Percentiles rank a stretch among this genome's conserved stretches.
These are phyloP conservation scores for Aspergillus ruber DNA, from an alignment of 2,329 filamentous ascomycete genomes.

Conservation along the genomic window DNA sequence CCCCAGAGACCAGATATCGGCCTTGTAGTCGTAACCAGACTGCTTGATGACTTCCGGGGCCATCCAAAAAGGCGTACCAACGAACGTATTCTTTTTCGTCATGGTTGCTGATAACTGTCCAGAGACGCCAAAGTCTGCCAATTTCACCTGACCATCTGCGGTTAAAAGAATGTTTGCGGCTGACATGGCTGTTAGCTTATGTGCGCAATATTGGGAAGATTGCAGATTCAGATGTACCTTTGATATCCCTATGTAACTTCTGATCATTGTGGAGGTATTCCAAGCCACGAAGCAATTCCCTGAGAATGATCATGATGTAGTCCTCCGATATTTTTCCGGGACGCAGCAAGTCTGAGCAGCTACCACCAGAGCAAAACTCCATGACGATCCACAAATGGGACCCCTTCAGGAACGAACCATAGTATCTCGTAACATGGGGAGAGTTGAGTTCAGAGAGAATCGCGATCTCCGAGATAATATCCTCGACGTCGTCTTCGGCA, in stretches of 20 bases:
- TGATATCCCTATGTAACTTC: conserved; percentile 94
- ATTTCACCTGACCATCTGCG: conserved; percentile 88
- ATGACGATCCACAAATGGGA: conserved; percentile 99
- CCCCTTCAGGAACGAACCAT: conserved; percentile 92
- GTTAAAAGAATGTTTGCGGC: conserved; percentile 89
- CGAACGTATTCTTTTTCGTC: conserved; percentile 99
- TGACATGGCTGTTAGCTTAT: conserved; percentile 31
- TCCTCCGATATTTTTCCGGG: conserved; percentile 86
- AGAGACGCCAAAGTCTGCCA: conserved; percentile 95
- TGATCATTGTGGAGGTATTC: conserved; percentile 93
- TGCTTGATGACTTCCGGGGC: conserved; percentile 98
- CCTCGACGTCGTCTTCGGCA: conserved; percentile 97
- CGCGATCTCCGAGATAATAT: conserved; percentile 98
- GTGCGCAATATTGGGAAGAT: neutral
- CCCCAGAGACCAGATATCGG: conserved; percentile 94
- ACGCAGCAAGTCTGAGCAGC: conserved; percentile 93
- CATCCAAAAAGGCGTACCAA: conserved; percentile 99
- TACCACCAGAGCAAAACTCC: conserved; percentile 97
- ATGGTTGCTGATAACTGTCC: conserved; percentile 94
- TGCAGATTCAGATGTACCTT: conserved; percentile 52
- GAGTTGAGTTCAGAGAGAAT: conserved; percentile 95
- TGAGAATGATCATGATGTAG: conserved; percentile 92
- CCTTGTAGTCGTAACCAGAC: conserved; percentile 95
- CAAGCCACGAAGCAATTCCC: conserved; percentile 80
- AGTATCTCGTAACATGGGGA: conserved; percentile 94